Conservation (phyloP, 805 yeast species). For the Millerago galiae region DNA sequence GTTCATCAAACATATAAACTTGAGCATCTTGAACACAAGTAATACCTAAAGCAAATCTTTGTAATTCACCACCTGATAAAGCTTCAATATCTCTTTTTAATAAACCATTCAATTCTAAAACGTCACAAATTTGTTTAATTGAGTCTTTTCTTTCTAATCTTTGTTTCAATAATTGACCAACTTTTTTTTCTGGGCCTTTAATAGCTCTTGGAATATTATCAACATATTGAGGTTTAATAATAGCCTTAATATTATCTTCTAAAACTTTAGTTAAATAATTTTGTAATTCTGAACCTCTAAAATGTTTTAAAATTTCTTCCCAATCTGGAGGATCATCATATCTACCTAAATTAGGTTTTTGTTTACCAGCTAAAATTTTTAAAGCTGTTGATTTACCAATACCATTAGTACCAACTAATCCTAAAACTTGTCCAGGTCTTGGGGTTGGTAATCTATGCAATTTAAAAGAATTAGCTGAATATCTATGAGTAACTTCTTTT, state of each 20-base stretch:
- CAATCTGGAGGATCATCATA: constrained; percentile 97
- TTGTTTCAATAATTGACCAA: constrained; percentile 73
- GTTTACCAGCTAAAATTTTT: constrained; percentile 94
- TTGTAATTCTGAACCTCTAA: constrained; percentile 96
- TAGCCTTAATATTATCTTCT: constrained; percentile 93
- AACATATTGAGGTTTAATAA: constrained; percentile 97
- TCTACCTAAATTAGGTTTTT: constrained; percentile 92
- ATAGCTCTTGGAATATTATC: constrained; percentile 96
- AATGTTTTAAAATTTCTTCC: constrained; percentile 85
- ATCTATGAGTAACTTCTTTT: constrained; percentile 89
- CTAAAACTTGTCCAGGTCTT: constrained; percentile 97
- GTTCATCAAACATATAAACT: constrained; percentile 99
- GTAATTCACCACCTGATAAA: constrained; percentile 97
- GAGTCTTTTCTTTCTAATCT: constrained; percentile 65
- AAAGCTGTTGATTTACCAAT: constrained; percentile 97
- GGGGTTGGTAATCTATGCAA: constrained; percentile 97
- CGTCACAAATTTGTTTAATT: constrained; percentile 57
- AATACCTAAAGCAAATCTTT: constrained; percentile 97
- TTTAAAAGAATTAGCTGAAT: constrained; percentile 96
- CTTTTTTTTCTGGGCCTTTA: constrained; percentile 81
- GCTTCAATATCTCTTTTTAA: constrained; percentile 82
- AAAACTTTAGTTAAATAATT: constrained; percentile 90
- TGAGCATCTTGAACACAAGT: constrained; percentile 92
- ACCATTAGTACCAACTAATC: constrained; percentile 98
- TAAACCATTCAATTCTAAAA: constrained; percentile 70